Conservation (phyloP, 768 basidiomycete genomes). For the Chlorophyllum brunneum region DNA sequence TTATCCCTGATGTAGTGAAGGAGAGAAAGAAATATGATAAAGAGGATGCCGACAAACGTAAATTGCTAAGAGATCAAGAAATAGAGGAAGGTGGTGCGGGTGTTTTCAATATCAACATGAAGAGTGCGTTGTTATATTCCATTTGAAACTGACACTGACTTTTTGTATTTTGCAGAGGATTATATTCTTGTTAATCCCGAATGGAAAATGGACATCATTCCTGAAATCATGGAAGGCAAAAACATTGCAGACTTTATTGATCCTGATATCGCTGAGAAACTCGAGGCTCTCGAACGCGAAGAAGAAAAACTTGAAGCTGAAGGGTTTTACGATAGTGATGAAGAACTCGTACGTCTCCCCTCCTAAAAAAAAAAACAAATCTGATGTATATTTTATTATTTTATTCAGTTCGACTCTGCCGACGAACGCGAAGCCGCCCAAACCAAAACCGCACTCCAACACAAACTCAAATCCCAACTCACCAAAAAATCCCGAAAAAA, state of each 20-base stretch:
- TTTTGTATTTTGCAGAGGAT: slow-evolving; percentile 54
- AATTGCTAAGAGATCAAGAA: slow-evolving; percentile 79
- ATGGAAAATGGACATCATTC: slow-evolving; percentile 96
- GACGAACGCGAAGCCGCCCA: slow-evolving; percentile 78
- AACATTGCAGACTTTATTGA: slow-evolving; percentile 99
- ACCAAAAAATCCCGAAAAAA: slow-evolving; percentile 89
- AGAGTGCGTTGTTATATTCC: slow-evolving; percentile 52
- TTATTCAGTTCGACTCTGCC: slow-evolving; percentile 59
- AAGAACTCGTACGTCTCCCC: slow-evolving; percentile 63
- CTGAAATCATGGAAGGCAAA: slow-evolving; percentile 99
- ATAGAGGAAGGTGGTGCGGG: slow-evolving; percentile 85
- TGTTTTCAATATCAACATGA: slow-evolving; percentile 86
- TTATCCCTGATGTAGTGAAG: slow-evolving; percentile 84
- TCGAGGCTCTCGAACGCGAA: slow-evolving; percentile 95
- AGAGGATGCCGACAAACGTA: slow-evolving; percentile 73
- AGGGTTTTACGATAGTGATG: slow-evolving; percentile 92
- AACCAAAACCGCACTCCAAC: slow-evolving; percentile 51
- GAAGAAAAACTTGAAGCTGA: slow-evolving; percentile 92
- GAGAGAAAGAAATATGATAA: slow-evolving; percentile 81
- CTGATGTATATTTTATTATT: neutral
- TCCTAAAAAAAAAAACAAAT: neutral
- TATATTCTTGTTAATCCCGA: slow-evolving; percentile 85
- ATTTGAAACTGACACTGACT: neutral
- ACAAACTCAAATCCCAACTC: slow-evolving; percentile 70
- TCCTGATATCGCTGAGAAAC: slow-evolving; percentile 93